Percentiles rank a stretch among this genome's conserved stretches.
Evolutionary conservation across 352 stramenopile species (phyloP).

Genomic region (Pilasporangium apinafurcum): DNA sequence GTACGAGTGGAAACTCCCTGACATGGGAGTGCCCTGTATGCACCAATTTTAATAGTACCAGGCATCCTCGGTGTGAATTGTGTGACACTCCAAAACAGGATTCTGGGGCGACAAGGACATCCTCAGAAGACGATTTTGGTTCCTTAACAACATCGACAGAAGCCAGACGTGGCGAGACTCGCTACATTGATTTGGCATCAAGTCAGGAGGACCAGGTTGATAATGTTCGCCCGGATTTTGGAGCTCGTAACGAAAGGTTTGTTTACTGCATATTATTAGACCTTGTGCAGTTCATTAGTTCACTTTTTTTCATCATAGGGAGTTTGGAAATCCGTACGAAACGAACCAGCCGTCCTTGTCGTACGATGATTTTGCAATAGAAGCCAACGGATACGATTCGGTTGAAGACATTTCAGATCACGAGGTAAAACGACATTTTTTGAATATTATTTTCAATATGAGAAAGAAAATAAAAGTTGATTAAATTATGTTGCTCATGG

Average conservation of each 20-base stretch:
- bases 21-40: conserved; percentile 36
- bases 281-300: background rate
- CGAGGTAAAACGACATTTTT: conserved; percentile 33
- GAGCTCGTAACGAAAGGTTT: background rate
- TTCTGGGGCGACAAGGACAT: too few species aligned
- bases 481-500: too few species aligned
- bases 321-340: conserved; percentile 33
- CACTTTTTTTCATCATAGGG: conserved; percentile 6
- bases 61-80: conserved; percentile 33
- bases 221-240: conserved; percentile 1
- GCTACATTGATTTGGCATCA: conserved; percentile 28
- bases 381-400: conserved; percentile 12
- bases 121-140: background rate
- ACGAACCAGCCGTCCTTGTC: conserved; percentile 10
- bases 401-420: conserved; percentile 67
- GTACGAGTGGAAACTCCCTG: background rate
- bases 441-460: background rate
- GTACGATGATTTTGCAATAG: conserved; percentile 12
- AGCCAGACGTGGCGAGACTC: conserved; percentile 1
- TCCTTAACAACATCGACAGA: conserved; percentile 11
- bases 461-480: background rate
- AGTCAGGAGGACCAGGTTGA: conserved; percentile 11
- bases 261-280: background rate
- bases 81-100: conserved; percentile 29
- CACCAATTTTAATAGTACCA: conserved; percentile 41